Base-by-base conservation (phyloP, 2,329 filamentous ascomycete species). In the Botryosphaeria dothidea region DNA sequence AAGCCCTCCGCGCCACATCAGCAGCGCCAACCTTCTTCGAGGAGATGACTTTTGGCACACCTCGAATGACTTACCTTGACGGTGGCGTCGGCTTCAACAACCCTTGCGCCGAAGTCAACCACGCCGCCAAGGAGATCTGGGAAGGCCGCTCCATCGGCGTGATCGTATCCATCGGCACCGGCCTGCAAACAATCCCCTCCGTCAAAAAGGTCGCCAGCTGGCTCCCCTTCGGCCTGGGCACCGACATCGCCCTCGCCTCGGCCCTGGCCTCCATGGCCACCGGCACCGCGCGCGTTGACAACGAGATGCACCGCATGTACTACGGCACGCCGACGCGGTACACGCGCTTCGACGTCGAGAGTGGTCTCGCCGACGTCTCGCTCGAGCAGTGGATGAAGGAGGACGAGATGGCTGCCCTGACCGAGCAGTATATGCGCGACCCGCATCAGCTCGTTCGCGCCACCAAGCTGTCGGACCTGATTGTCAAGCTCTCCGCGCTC, bases 371-470 rank as follows among this genome's bases (percentile, higher is more conserved):
- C 29, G 74, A 79, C 46, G 69, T 78, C 27, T 73, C 69, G 15
- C 72, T 79, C 5, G 77, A 79, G 68, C 75, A 79, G 65, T 79
- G 76, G 75, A 78, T 78, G 75, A 74, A 74, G 56, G 75, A 78
- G 69, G 76, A 77, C 62, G 75, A 78, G 66, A 78, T 78, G 75
- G 75, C 74, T n/a, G 69, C 71, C 3, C 67, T 78, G 17, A 78
- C 76, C 1, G 73, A 77, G 65, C 74, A 77, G 63, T 78, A 78
- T 67, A 77, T 78, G 77, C 68, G 70, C 43, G 76, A 78, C 49
- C 71, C 71, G 2, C 70, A 73, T 25, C 77, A 79, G 64, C 65
- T 75, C 2, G 69, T 71, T 1, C 62, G 64, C 1, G 74, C 76
- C 1, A 67, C 67, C 9, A 65, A 74, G 23, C 71, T 79, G n/a